Conservation (phyloP, 2,329 filamentous ascomycete genomes). For the Geosmithia morbida region DNA sequence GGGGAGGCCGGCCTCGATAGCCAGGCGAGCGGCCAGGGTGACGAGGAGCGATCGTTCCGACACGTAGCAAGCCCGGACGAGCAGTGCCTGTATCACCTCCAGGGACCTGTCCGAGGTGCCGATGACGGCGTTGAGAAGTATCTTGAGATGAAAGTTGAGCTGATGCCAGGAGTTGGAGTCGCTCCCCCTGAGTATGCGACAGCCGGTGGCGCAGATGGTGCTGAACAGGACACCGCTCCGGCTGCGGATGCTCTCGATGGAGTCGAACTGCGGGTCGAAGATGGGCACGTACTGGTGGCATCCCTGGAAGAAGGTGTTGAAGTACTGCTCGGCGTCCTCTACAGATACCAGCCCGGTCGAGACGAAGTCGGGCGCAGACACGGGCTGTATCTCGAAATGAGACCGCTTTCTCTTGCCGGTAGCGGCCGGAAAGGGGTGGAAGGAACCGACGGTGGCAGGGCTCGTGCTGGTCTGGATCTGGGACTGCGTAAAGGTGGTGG, state of each 20-base stretch:
- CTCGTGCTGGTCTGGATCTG: background rate
- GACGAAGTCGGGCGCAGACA: conserved; percentile 8
- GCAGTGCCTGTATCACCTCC: conserved; percentile 35
- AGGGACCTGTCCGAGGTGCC: conserved; percentile 13
- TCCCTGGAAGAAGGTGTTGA: conserved; percentile 11
- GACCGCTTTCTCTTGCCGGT: conserved; percentile 4
- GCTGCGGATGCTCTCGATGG: conserved; percentile 25
- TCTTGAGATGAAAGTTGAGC: conserved; percentile 26
- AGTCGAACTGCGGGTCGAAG: conserved; percentile 19
- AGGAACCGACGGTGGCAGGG: background rate
- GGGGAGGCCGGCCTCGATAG: conserved; percentile 30
- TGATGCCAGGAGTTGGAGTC: conserved; percentile 23
- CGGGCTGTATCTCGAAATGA: conserved; percentile 5
- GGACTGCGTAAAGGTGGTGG: background rate
- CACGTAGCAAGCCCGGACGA: conserved; percentile 36
- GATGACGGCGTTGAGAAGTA: conserved; percentile 24
- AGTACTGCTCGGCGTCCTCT: conserved; percentile 9
- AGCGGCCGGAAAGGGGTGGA: background rate
- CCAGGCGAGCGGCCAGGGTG: conserved; percentile 34
- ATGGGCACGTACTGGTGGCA: conserved; percentile 13
- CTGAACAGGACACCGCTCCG: conserved; percentile 35
- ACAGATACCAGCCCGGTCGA: conserved; percentile 7
- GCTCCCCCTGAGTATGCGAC: conserved; percentile 24
- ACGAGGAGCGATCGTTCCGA: conserved; percentile 34
- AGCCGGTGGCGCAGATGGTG: conserved; percentile 35